Percentiles rank a stretch among this genome's conserved stretches.
Conservation (phyloP, 1,139 yeast species). For the Geotrichum restrictum region DNA sequence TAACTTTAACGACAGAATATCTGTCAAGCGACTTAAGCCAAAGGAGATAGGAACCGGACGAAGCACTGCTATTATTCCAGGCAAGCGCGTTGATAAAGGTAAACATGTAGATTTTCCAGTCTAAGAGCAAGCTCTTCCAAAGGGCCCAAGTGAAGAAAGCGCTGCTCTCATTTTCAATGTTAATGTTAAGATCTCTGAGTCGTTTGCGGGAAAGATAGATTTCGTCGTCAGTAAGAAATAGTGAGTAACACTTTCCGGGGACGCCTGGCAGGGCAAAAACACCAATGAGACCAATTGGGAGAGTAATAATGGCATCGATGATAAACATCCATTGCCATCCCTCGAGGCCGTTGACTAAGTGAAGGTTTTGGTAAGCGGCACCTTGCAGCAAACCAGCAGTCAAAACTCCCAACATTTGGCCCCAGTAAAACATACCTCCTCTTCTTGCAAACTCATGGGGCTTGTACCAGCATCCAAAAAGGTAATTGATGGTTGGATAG, state of each 20-base stretch:
- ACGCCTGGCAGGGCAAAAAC: slow-evolving; percentile 65
- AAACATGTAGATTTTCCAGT: slow-evolving; percentile 50
- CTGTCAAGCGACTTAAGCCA: slow-evolving; percentile 49
- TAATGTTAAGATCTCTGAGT: slow-evolving; percentile 14
- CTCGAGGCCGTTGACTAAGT: slow-evolving; percentile 48
- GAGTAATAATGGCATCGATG: slow-evolving; percentile 59
- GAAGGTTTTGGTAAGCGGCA: slow-evolving; percentile 49
- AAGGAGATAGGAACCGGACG: slow-evolving; percentile 51
- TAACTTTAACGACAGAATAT: slow-evolving; percentile 42
- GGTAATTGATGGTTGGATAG: slow-evolving; percentile 56
- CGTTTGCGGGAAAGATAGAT: slow-evolving; percentile 58
- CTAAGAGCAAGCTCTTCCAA: slow-evolving; percentile 46
- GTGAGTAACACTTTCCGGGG: slow-evolving; percentile 51
- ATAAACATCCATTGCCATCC: slow-evolving; percentile 77
- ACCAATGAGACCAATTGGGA: slow-evolving; percentile 60
- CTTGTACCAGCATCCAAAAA: slow-evolving; percentile 61
- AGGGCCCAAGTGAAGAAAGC: slow-evolving; percentile 32
- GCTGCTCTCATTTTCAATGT: slow-evolving; percentile 12
- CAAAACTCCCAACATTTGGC: slow-evolving; percentile 57
- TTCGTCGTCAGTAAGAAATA: slow-evolving; percentile 57
- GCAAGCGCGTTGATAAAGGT: slow-evolving; percentile 51
- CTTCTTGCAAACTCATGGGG: slow-evolving; percentile 57
- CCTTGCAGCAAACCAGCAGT: slow-evolving; percentile 64
- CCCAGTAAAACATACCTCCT: slow-evolving; percentile 57
- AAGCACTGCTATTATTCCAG: slow-evolving; percentile 56